phyloP scores from a whole-genome alignment of 768 basidiomycete genomes.

The Pisolithus tinctorius region DNA sequence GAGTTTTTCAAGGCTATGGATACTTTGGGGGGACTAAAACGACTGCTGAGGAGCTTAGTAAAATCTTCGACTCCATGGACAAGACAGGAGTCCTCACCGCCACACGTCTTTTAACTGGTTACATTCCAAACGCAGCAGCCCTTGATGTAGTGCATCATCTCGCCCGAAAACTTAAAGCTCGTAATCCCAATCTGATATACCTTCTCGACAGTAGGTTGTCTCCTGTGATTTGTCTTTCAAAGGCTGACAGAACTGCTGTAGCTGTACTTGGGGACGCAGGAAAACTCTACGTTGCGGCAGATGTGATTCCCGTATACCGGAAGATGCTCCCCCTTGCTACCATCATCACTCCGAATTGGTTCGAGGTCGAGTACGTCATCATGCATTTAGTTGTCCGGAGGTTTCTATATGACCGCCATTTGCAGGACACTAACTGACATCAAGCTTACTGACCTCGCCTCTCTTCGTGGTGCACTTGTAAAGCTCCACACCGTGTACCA shows the following conservation, averaged over 20 bases:
- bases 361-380: conserved; percentile 80
- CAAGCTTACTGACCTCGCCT: conserved; percentile 55
- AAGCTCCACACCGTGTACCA: conserved; percentile 69
- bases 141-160: conserved; percentile 60
- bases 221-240: not conserved
- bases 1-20: conserved; percentile 59
- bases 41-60: conserved; percentile 65
- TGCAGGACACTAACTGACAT: conserved; percentile 69
- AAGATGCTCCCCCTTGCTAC: conserved; percentile 76
- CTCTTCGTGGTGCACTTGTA: conserved; percentile 61
- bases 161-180: conserved; percentile 51
- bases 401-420: not conserved
- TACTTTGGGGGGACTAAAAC: conserved; percentile 75
- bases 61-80: conserved; percentile 69
- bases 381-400: not conserved
- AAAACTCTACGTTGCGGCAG: conserved; percentile 77
- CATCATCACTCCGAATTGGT: conserved; percentile 97
- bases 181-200: conserved; percentile 64
- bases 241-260: conserved; percentile 23
- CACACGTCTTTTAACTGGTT: conserved; percentile 80
- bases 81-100: conserved; percentile 69
- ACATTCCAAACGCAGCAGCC: conserved; percentile 80
- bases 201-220: conserved; percentile 78
- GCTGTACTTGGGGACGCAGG: conserved; percentile 95
- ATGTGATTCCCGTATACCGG: conserved; percentile 84